Base-by-base conservation (phyloP, 352 stramenopile genomes). In the Globisporangium canariense region DNA sequence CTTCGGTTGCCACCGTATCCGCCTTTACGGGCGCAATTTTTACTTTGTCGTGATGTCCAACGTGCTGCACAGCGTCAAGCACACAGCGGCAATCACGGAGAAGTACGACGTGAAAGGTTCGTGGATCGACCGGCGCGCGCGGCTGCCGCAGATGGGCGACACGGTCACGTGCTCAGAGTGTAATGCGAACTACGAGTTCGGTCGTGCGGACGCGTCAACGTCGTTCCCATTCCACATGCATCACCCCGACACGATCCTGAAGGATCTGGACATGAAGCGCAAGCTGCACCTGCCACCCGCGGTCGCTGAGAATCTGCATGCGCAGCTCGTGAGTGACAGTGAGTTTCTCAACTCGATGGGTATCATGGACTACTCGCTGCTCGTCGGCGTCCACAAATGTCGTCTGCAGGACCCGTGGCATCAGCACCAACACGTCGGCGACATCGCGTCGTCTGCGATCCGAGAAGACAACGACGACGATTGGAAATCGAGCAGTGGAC, bases 11-110 rank as follows among this genome's bases (percentile, higher is more conserved):
- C 88, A 96, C 46, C 77, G 79, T 46, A 79, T 96, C 32, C 74
- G 76, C 5, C 71, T 96, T 9, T 95, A 95, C 50, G 83, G 84
- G 6, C 78, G 83, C 51, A 89, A 88, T 62, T 90, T 92, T 62
- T 90, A 88, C 63, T 92, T 92, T 70, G 79, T 86, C 3, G 83
- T 92, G 56, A 92, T 92, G 83, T 78, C 81, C 2, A 92, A 92
- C 58, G 81, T 92, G 38, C 60, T 92, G n/a, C 77, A 90, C 58
- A 88, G 68, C 32, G 67, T 79, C 36, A 58, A 58, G 4, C 80
- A 91, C 56, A 87, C 77, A 30, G 64, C 78, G 20, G 87, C 77
- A 25, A 87, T 90, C 32, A 76, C 66, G 2, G 82, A 89, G 50
- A 88, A 90, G 60, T 92, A 92, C 60, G 83, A 92, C 59, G 66